These are phyloP conservation scores for Gentiana dahurica DNA, from an alignment of 257 asterid species.

Conservation along the genomic window DNA sequence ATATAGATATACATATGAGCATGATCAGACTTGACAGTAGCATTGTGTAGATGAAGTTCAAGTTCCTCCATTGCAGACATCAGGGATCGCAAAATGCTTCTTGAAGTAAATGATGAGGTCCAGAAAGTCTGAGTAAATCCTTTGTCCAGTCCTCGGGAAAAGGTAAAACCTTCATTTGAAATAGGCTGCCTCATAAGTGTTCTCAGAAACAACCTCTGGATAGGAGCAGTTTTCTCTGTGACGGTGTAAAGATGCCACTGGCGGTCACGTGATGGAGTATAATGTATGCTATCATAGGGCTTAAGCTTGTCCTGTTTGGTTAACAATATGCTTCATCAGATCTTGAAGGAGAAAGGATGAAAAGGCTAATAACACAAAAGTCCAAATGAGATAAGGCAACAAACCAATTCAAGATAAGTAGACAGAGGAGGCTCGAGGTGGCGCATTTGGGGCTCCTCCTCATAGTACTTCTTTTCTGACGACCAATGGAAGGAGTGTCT, in stretches of 20 bases:
- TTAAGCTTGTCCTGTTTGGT: conserved; percentile 77
- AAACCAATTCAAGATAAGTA: conserved; percentile 88
- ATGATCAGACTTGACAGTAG: conserved; percentile 77
- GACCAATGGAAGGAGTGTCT: conserved; percentile 97
- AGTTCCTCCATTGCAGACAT: conserved; percentile 95
- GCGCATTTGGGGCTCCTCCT: conserved; percentile 86
- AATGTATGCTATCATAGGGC: conserved; percentile 60
- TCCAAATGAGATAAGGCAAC: conserved; percentile 10
- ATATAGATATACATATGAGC: conserved; percentile 88
- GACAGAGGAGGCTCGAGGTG: conserved; percentile 99
- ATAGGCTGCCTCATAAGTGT: conserved; percentile 90
- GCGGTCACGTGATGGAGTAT: conserved; percentile 94
- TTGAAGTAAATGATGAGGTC: conserved; percentile 73
- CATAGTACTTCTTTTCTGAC: conserved; percentile 53
- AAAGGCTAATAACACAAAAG: background rate
- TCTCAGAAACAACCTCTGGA: conserved; percentile 83
- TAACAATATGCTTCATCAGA: background rate
- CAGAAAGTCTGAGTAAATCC: conserved; percentile 43
- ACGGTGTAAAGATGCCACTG: conserved; percentile 99
- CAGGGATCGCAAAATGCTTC: conserved; percentile 83
- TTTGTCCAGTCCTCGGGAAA: conserved; percentile 48
- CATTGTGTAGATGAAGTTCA: conserved; percentile 86
- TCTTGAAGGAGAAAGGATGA: conserved; percentile 1
- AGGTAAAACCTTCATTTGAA: conserved; percentile 62
- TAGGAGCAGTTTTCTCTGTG: conserved; percentile 53